Conservation (phyloP, 148 eudicot species). For the Rheum nobile region DNA sequence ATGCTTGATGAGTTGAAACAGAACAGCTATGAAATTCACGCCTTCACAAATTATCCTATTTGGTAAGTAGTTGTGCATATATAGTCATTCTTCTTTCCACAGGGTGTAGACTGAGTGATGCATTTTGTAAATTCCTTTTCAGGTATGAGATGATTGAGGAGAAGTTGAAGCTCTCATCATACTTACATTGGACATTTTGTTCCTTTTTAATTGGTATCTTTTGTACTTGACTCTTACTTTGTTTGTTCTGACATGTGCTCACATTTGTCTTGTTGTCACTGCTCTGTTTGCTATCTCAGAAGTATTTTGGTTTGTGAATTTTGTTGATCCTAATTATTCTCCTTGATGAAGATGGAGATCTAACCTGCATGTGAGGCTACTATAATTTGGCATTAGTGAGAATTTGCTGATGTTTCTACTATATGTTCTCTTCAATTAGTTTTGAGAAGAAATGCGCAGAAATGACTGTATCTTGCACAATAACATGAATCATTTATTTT, state of each 20-base stretch:
- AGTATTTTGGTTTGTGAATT: neutral
- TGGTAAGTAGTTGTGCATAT: slow-evolving; percentile 34
- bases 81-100: slow-evolving; percentile 1
- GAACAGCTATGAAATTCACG: slow-evolving; percentile 81
- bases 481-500: neutral
- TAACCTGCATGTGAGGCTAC: neutral
- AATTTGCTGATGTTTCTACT: neutral
- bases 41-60: slow-evolving; percentile 79
- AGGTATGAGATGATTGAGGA: slow-evolving; percentile 90
- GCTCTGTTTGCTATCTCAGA: neutral
- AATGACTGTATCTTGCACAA: neutral
- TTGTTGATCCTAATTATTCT: neutral
- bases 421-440: neutral
- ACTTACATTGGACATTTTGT: slow-evolving; percentile 93
- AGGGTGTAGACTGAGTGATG: neutral
- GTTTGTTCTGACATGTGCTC: neutral
- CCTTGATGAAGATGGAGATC: neutral
- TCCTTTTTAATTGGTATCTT: slow-evolving; percentile 57
- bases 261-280: neutral
- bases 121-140: slow-evolving; percentile 6
- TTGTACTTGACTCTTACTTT: neutral
- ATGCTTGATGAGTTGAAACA: slow-evolving; percentile 45
- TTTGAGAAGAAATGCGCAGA: neutral
- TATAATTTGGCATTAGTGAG: neutral
- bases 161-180: slow-evolving; percentile 68